A percentile compares a stretch with the other conserved stretches of the same genome.
Evolutionary conservation across 192 early-diverging fungal genomes (phyloP).

Genomic region (Haplosporangium gracile): DNA sequence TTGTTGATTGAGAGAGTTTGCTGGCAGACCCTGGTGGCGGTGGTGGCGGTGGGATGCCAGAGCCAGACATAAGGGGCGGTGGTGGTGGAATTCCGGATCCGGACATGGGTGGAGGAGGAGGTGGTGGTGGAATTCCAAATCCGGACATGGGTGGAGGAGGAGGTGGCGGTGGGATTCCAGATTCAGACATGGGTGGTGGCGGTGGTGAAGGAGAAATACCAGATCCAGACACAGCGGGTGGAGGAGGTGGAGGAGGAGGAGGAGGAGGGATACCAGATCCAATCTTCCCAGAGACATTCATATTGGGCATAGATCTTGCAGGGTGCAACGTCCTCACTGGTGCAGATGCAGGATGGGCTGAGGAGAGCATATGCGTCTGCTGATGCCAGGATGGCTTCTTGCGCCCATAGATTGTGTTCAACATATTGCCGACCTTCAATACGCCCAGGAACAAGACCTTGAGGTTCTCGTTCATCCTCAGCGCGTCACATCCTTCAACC

Average conservation of each 20-base stretch:
- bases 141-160: background rate
- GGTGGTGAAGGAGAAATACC: slow-evolving; percentile 10
- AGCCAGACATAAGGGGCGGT: background rate
- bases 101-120: slow-evolving; percentile 11
- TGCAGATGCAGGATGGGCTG: background rate
- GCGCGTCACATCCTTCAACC: slow-evolving; percentile 38
- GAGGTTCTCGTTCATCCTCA: slow-evolving; percentile 40
- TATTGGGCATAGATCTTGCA: slow-evolving; percentile 27
- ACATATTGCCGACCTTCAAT: slow-evolving; percentile 50
- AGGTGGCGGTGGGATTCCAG: background rate
- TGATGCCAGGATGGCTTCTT: slow-evolving; percentile 47
- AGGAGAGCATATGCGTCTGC: slow-evolving; percentile 1
- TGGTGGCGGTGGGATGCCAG: slow-evolving; percentile 12
- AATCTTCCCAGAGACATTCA: background rate
- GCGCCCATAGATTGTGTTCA: slow-evolving; percentile 47
- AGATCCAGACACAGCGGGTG: background rate
- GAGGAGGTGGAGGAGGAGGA: background rate
- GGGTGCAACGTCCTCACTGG: slow-evolving; percentile 1
- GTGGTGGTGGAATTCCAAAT: background rate
- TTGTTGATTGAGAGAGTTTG: background rate
- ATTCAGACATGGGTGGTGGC: background rate
- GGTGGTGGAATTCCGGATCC: slow-evolving; percentile 7
- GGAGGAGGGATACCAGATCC: background rate
- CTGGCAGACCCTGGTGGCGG: slow-evolving; percentile 1
- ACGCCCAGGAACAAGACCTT: slow-evolving; percentile 46